Conservation (phyloP, 2,329 filamentous ascomycete species). For the Fusarium dlaminii region DNA sequence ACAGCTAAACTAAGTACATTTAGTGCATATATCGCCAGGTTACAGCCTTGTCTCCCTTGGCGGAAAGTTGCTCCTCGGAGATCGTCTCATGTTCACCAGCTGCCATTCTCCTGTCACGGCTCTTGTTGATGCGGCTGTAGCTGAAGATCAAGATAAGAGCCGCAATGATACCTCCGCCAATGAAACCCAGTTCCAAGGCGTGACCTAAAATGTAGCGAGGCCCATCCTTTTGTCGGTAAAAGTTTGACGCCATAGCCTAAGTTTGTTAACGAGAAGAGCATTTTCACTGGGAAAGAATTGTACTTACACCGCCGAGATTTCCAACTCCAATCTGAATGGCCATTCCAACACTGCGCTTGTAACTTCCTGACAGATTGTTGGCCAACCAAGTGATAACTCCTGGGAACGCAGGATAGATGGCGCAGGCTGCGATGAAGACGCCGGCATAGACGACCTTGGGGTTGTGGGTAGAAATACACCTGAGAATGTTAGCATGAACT, state of each 20-base stretch:
- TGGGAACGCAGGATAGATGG: slow-evolving; percentile 82
- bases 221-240: slow-evolving; percentile 66
- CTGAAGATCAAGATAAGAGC: slow-evolving; percentile 55
- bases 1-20: neutral
- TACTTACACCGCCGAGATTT: slow-evolving; percentile 62
- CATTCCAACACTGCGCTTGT: slow-evolving; percentile 74
- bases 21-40: slow-evolving; percentile 70
- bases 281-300: accelerated
- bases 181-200: slow-evolving; percentile 60
- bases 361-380: slow-evolving; percentile 76
- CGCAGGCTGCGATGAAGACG: slow-evolving; percentile 78
- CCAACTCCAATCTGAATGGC: slow-evolving; percentile 71
- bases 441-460: slow-evolving; percentile 75
- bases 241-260: slow-evolving; percentile 76
- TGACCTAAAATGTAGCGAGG: slow-evolving; percentile 63
- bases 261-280: neutral
- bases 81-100: slow-evolving; percentile 54
- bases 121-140: slow-evolving; percentile 68
- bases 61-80: slow-evolving; percentile 62
- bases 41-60: slow-evolving; percentile 68
- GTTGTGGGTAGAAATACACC: slow-evolving; percentile 67
- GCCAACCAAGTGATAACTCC: slow-evolving; percentile 82
- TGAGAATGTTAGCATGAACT: slow-evolving; percentile 35
- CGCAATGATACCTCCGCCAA: slow-evolving; percentile 56
- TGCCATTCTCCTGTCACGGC: slow-evolving; percentile 58